Conservation (phyloP, 257 asterid species). For the Solanum paucissectum region DNA sequence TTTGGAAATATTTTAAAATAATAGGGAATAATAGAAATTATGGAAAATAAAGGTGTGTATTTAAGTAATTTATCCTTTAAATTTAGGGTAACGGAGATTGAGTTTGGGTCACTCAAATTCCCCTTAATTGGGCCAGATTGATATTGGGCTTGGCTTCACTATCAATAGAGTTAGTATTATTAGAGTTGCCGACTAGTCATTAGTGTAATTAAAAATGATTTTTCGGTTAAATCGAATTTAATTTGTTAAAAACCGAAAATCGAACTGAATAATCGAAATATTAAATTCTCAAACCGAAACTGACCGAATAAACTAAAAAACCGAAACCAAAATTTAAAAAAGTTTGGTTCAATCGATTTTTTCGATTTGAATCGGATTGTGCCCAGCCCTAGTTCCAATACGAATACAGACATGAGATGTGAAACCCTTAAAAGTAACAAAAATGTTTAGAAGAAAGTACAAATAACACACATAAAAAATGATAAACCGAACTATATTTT, state of each 20-base stretch:
- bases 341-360: rapidly evolving
- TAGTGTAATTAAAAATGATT: background rate
- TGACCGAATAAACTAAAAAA: no score
- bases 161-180: no score
- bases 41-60: no score
- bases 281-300: background rate
- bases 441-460: background rate
- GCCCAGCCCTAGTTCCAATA: background rate
- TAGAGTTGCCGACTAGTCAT: no score
- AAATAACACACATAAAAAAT: background rate
- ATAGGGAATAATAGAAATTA: no score
- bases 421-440: background rate
- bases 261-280: no score
- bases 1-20: no score
- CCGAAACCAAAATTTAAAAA: no score
- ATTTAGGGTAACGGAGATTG: no score
- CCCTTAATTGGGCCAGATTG: background rate
- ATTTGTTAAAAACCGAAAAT: no score
- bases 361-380: rapidly evolving
- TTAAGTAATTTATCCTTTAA: no score
- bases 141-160: no score
- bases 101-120: background rate
- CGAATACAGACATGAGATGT: background rate
- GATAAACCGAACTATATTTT: background rate
- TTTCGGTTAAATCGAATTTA: background rate